A percentile compares a stretch with the other conserved stretches of the same genome.
Conservation (phyloP, 73 alveolate species). For the Paramecium bursaria region DNA sequence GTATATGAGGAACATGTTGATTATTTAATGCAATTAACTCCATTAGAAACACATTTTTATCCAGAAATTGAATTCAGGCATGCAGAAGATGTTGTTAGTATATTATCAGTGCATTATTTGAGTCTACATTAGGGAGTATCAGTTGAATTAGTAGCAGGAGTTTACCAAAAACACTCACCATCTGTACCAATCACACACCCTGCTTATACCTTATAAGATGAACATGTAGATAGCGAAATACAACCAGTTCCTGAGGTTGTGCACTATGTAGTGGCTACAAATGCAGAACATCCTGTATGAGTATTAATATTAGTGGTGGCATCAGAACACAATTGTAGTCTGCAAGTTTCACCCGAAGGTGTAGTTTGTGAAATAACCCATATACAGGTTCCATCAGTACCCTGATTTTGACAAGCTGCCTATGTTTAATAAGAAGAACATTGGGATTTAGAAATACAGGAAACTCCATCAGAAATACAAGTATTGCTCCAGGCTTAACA, state of each 20-base stretch:
- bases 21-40: background rate
- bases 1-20: background rate
- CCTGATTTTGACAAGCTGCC: background rate
- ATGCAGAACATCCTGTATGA: background rate
- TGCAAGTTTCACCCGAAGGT: background rate
- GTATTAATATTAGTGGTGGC: background rate
- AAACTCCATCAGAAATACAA: slow-evolving; percentile 34
- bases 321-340: background rate
- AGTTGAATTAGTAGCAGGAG: background rate
- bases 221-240: background rate
- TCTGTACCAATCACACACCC: slow-evolving; percentile 5
- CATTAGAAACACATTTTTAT: slow-evolving; percentile 13
- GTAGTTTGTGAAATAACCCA: background rate
- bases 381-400: slow-evolving; percentile 37
- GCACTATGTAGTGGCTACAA: background rate
- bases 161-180: background rate
- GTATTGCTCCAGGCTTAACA: background rate
- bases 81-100: background rate
- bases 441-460: background rate
- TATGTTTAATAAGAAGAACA: slow-evolving; percentile 18
- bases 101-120: background rate
- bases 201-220: background rate
- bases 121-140: slow-evolving; percentile 11
- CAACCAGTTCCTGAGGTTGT: slow-evolving; percentile 22
- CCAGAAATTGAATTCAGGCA: no score